phyloP scores from a whole-genome alignment of 2,329 filamentous ascomycete genomes.

The Magnaporthiopsis incrustans region DNA sequence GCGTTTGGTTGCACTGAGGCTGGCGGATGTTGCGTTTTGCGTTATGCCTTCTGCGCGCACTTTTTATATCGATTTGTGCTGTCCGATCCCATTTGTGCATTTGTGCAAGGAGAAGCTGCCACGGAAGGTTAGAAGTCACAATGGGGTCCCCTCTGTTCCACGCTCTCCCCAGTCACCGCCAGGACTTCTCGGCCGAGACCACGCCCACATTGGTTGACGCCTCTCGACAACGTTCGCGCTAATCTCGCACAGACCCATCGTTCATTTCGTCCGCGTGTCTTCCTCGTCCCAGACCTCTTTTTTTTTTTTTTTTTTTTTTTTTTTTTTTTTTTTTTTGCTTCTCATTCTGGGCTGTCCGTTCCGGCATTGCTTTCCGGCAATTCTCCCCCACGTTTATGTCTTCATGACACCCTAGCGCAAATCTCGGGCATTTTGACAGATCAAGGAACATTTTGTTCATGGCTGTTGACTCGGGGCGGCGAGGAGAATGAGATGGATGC shows the following conservation, averaged over 20 bases:
- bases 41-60: background rate
- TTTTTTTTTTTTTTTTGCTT: no score
- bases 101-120: no score
- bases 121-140: no score
- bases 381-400: no score
- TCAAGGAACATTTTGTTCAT: no score
- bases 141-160: no score
- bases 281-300: background rate
- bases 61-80: no score
- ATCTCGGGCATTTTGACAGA: background rate
- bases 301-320: background rate
- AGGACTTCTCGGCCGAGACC: background rate
- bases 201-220: background rate
- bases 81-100: no score
- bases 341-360: background rate
- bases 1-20: background rate
- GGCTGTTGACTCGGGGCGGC: no score
- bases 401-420: background rate
- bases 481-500: no score
- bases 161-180: no score
- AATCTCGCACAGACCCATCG: constrained; percentile 1
- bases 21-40: background rate
- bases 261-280: background rate
- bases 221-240: background rate
- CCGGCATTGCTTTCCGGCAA: background rate